These are phyloP conservation scores for Aristolochia contorta DNA, from an alignment of 164 flowering plant species.

Conservation along the genomic window DNA sequence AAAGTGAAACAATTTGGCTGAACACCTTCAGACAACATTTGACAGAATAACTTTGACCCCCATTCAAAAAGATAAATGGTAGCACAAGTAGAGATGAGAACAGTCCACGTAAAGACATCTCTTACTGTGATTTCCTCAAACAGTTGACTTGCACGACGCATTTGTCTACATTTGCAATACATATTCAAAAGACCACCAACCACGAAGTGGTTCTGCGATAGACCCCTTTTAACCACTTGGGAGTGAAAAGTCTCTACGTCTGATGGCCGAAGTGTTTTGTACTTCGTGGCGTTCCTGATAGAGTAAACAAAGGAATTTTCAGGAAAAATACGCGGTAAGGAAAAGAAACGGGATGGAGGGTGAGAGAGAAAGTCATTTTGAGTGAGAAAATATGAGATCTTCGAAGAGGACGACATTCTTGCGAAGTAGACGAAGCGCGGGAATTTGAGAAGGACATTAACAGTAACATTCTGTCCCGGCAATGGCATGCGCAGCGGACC, in stretches of 20 bases:
- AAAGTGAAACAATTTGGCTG: slow-evolving; percentile 48
- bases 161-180: background rate
- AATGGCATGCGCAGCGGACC: slow-evolving; percentile 2
- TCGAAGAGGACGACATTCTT: slow-evolving; percentile 1
- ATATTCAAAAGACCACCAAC: background rate
- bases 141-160: slow-evolving; percentile 32
- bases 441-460: slow-evolving; percentile 5
- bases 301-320: no score
- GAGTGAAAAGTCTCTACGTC: no score
- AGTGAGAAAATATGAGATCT: background rate
- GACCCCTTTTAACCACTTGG: no score
- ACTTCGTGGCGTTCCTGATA: no score
- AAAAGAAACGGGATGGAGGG: background rate
- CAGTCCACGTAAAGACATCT: slow-evolving; percentile 60
- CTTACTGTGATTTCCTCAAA: slow-evolving; percentile 47
- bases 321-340: background rate
- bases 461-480: slow-evolving; percentile 1
- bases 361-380: background rate
- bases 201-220: no score
- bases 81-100: slow-evolving; percentile 43
- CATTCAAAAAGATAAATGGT: slow-evolving; percentile 14
- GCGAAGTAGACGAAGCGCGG: slow-evolving; percentile 3
- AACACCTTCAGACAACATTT: slow-evolving; percentile 35
- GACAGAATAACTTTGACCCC: slow-evolving; percentile 31
- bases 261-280: no score